Base-by-base conservation (phyloP, 1,139 yeast species). In the Protomyces inundatus region DNA sequence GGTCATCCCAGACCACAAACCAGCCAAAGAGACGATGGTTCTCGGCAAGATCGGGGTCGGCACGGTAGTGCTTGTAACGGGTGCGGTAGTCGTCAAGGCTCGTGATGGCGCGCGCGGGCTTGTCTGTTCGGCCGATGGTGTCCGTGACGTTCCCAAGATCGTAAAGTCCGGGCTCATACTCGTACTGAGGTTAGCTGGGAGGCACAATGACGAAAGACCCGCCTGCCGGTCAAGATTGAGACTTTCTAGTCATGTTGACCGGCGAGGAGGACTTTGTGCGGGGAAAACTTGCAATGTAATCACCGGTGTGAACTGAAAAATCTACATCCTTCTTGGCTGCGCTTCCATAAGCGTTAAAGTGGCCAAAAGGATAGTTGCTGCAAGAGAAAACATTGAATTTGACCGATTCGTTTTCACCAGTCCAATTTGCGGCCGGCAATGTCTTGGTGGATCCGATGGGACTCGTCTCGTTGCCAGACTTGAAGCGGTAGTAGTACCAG, bases 361-460 rank as follows among this genome's bases (percentile, higher is more conserved):
- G 40, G 36, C 58, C 58, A 32, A 45, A 40, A 4, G 58, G 58
- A 32, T 55, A 55, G 23, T 55, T 55, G 34, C 34, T n/a, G 52
- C 58, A 55, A 12, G 52, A 42, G 53, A 34, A 55, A 35, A 55
- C 52, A 30, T 50, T 39, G 30, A 55, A 40, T 6, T 40, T 40
- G 23, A 55, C 6, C 6, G 32, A 16, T 5, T 40, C 40, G 10
- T 30, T 37, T 12, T 16, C 35, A 23, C 40, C 52, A 32, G 37
- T 36, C 37, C 37, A 50, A 10, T 45, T 36, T 3, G 52, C 40
- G 6, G 33, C 30, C 6, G 58, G 58, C 42, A 55, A 37, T 12
- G 58, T 55, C 52, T 55, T 55, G 37, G 58, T 14, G 30, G 56
- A 56, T 6, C 58, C 58, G 6, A 40, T 40, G 23, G 53, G 53